phyloP scores from a whole-genome alignment of 148 eudicot species.

The Pouteria glomerata region DNA sequence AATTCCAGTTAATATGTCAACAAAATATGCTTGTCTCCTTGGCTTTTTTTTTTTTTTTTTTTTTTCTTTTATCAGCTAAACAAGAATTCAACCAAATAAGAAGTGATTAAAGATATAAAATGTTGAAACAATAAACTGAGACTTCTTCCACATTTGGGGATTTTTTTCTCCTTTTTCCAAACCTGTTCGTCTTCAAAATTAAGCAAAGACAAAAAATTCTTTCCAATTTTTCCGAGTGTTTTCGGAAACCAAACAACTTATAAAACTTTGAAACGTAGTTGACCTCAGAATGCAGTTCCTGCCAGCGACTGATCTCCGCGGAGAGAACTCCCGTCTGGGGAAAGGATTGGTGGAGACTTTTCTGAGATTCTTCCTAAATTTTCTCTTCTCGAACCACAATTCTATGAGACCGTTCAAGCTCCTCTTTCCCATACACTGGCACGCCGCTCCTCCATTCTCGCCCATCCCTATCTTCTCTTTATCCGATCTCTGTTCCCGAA shows the following conservation, averaged over 20 bases:
- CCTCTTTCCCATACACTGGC: constrained; percentile 29
- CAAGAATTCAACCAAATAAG: no score
- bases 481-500: neutral
- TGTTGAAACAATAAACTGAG: no score
- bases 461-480: constrained; percentile 26
- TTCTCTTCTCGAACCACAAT: constrained; percentile 20
- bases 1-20: no score
- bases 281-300: constrained; percentile 37
- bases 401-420: constrained; percentile 14
- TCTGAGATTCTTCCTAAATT: constrained; percentile 8
- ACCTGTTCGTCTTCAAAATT: neutral
- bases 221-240: no score
- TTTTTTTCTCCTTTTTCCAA: no score
- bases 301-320: constrained; percentile 29
- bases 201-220: neutral
- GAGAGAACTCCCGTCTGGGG: constrained; percentile 14
- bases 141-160: no score
- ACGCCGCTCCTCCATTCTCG: constrained; percentile 20
- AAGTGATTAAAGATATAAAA: no score
- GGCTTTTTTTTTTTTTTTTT: no score
- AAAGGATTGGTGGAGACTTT: constrained; percentile 24
- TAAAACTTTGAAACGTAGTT: neutral
- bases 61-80: no score
- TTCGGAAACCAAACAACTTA: no score
- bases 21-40: no score